phyloP scores from a whole-genome alignment of 1,284 basidiomycete genomes.

The Leccinum subspadiceum region DNA sequence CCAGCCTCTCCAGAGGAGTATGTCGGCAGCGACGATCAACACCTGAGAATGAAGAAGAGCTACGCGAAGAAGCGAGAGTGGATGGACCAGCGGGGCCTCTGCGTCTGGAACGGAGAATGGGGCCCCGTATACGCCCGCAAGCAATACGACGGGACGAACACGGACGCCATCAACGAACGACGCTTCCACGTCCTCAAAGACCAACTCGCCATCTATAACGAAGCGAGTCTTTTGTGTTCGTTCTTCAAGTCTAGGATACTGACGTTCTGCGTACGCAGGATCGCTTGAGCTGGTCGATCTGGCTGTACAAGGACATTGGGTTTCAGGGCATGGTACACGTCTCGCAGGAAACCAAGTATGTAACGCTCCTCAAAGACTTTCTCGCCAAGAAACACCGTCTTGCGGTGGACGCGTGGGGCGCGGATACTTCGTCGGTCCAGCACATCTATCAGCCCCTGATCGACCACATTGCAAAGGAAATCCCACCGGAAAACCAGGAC shows the following conservation, averaged over 20 bases:
- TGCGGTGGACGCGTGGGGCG: constrained; percentile 66
- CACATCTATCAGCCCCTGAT: constrained; percentile 56
- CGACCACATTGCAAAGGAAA: constrained; percentile 49
- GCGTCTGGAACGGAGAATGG: constrained; percentile 80
- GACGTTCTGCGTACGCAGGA: constrained; percentile 42
- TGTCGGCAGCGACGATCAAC: constrained; percentile 52
- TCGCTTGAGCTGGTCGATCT: constrained; percentile 75
- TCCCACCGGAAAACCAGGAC: constrained; percentile 40
- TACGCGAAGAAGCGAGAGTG: constrained; percentile 69
- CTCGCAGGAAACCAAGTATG: constrained; percentile 66
- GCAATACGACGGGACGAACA: constrained; percentile 56
- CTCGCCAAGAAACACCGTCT: constrained; percentile 62
- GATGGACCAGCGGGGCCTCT: constrained; percentile 63
- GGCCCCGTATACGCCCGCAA: constrained; percentile 62
- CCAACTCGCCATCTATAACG: constrained; percentile 72
- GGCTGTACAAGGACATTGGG: constrained; percentile 85
- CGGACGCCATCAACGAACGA: constrained; percentile 63
- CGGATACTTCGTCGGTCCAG: constrained; percentile 47
- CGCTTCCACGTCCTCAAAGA: constrained; percentile 68
- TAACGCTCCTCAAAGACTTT: constrained; percentile 60
- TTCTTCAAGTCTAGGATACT: neutral
- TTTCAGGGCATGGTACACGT: constrained; percentile 83
- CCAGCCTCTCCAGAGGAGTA: constrained; percentile 62
- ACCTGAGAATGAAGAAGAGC: constrained; percentile 45
- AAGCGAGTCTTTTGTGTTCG: constrained; percentile 34